phyloP scores from a whole-genome alignment of 148 eudicot genomes.

The Persicaria tinctoria region DNA sequence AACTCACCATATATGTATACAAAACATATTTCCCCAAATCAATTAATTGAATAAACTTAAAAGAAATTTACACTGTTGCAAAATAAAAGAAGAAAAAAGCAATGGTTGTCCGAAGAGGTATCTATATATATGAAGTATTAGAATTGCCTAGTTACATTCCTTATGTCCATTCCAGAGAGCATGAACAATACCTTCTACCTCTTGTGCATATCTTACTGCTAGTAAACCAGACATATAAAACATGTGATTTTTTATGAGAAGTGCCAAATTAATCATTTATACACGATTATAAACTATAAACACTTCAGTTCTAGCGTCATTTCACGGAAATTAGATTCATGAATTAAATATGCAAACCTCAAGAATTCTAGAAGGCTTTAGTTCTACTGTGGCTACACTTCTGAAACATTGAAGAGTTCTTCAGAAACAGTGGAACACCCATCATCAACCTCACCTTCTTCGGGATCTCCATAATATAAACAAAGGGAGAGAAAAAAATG shows the following conservation, averaged over 20 bases:
- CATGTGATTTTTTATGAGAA: constrained; percentile 30
- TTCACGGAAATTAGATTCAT: too few relatives aligned
- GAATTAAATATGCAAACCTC: constrained; percentile 45
- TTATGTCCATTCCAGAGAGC: constrained; percentile 16
- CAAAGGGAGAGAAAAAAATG: too few relatives aligned
- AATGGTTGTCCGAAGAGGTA: too few relatives aligned
- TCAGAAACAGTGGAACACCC: constrained; percentile 32
- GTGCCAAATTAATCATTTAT: neutral
- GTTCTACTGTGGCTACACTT: constrained; percentile 41
- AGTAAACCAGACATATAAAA: constrained; percentile 89
- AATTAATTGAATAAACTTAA: too few relatives aligned
- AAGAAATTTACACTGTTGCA: too few relatives aligned
- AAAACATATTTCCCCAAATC: too few relatives aligned
- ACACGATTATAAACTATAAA: neutral
- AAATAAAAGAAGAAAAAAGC: too few relatives aligned
- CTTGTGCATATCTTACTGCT: constrained; percentile 93
- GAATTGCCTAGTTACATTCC: too few relatives aligned
- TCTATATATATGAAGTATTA: too few relatives aligned
- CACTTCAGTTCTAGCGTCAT: too few relatives aligned
- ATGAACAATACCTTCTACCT: constrained; percentile 78
- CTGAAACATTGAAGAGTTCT: constrained; percentile 24
- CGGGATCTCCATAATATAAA: constrained; percentile 27
- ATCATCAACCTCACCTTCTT: constrained; percentile 37
- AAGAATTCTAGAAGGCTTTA: constrained; percentile 81
- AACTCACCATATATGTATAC: too few relatives aligned